These are phyloP conservation scores for Mrakia frigida DNA, from an alignment of 768 basidiomycete species.

Conservation along the genomic window DNA sequence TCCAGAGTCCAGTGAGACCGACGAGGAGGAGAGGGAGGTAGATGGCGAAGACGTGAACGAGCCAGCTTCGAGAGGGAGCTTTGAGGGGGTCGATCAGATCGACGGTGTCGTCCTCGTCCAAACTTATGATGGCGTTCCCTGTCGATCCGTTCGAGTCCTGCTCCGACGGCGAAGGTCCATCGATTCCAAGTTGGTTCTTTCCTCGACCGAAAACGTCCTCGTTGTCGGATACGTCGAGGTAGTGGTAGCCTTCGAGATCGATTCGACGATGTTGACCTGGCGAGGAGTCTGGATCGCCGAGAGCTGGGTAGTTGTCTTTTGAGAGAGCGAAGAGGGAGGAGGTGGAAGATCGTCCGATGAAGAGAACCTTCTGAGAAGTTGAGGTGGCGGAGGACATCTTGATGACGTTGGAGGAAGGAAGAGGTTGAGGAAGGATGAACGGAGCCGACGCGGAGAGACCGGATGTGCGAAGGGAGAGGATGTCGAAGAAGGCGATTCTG, in stretches of 20 bases:
- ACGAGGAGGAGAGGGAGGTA: conserved; percentile 9
- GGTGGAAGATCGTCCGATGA: conserved; percentile 51
- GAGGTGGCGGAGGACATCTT: conserved; percentile 34
- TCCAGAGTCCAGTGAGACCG: conserved; percentile 7
- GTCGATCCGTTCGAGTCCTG: conserved; percentile 12
- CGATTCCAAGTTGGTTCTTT: neutral
- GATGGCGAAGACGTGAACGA: conserved; percentile 15
- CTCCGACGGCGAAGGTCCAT: neutral
- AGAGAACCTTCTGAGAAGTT: conserved; percentile 49
- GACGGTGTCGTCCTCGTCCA: neutral
- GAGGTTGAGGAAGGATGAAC: conserved; percentile 82
- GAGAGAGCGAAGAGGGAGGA: conserved; percentile 20
- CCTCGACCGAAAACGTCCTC: neutral
- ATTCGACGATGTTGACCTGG: neutral
- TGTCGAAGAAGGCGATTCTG: conserved; percentile 42
- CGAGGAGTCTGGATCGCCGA: neutral
- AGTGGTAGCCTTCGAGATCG: conserved; percentile 21
- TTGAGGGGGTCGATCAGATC: neutral
- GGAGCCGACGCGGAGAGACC: conserved; percentile 50
- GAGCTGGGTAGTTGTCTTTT: conserved; percentile 27
- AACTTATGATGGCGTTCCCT: neutral
- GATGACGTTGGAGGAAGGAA: conserved; percentile 66
- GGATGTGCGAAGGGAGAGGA: conserved; percentile 38
- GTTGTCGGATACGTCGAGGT: neutral
- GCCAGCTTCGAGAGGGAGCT: neutral